A percentile compares a stretch with the other conserved stretches of the same genome.
Evolutionary conservation across 495 filamentous ascomycete genomes (phyloP).

Genomic region (Glarea lozoyensis): DNA sequence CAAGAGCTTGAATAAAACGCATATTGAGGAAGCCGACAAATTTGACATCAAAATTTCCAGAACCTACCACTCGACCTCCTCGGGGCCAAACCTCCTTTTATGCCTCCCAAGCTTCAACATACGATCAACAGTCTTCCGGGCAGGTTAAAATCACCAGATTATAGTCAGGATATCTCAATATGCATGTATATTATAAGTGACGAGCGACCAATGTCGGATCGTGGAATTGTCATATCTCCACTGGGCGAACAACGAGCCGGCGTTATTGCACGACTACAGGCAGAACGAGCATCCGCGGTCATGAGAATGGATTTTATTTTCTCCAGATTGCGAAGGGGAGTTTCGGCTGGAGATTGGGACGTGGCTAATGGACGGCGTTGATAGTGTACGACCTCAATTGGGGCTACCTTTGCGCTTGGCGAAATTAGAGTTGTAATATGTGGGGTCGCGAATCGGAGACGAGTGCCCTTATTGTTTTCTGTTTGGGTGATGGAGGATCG

Average conservation of each 20-base stretch:
- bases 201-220: neutral
- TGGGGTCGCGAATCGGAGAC: too few relatives aligned
- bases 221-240: neutral
- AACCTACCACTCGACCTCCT: conserved; percentile 4
- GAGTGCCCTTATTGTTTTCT: too few relatives aligned
- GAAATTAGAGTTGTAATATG: too few relatives aligned
- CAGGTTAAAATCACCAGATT: neutral
- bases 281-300: neutral
- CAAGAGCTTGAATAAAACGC: conserved; percentile 1
- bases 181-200: neutral
- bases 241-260: neutral
- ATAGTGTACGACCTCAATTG: too few relatives aligned
- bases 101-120: neutral
- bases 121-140: too few relatives aligned
- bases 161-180: neutral
- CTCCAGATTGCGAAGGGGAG: neutral
- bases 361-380: too few relatives aligned
- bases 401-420: too few relatives aligned
- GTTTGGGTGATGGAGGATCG: too few relatives aligned
- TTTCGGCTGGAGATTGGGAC: too few relatives aligned
- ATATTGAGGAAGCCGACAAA: neutral
- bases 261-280: neutral
- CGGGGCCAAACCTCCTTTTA: neutral
- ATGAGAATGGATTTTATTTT: neutral
- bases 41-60: neutral